A percentile compares a stretch with the other conserved stretches of the same genome.
phyloP scores from a whole-genome alignment of 225 moss, liverwort and hornwort genomes.

The Marchantia paleacea region DNA sequence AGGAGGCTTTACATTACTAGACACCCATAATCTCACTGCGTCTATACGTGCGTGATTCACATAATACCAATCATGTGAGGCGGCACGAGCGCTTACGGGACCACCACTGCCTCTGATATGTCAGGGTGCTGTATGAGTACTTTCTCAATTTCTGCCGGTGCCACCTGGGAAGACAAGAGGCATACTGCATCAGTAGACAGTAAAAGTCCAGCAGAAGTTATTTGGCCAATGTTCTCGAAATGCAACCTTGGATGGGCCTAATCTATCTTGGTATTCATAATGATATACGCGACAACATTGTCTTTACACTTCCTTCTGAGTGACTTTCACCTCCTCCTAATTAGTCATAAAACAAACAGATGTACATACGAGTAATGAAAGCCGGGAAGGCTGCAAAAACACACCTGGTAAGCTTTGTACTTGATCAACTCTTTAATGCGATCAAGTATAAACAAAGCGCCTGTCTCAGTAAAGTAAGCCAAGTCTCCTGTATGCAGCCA shows the following conservation, averaged over 20 bases:
- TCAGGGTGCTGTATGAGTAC: conserved; percentile 49
- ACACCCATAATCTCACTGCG: too few relatives aligned
- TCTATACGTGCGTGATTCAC: too few relatives aligned
- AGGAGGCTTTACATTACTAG: neutral
- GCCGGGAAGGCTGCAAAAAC: neutral
- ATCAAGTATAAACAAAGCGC: conserved; percentile 46
- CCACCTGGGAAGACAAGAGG: conserved; percentile 31
- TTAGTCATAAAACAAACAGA: neutral
- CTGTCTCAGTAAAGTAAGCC: conserved; percentile 42
- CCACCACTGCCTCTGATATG: conserved; percentile 53
- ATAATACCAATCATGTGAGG: too few relatives aligned
- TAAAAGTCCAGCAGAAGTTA: neutral
- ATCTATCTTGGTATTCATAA: neutral
- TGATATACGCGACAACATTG: neutral
- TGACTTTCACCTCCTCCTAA: neutral
- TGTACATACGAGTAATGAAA: neutral
- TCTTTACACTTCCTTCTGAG: neutral
- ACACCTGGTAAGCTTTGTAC: conserved; percentile 48
- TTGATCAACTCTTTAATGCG: conserved; percentile 48
- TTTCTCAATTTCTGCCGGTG: conserved; percentile 62
- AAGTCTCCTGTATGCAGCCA: conserved; percentile 52
- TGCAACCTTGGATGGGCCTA: too few relatives aligned
- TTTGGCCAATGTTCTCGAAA: neutral
- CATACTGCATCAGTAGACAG: neutral
- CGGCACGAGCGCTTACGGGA: conserved; percentile 40